Conservation (phyloP, 495 filamentous ascomycete species). For the Corynascus novoguineensis region DNA sequence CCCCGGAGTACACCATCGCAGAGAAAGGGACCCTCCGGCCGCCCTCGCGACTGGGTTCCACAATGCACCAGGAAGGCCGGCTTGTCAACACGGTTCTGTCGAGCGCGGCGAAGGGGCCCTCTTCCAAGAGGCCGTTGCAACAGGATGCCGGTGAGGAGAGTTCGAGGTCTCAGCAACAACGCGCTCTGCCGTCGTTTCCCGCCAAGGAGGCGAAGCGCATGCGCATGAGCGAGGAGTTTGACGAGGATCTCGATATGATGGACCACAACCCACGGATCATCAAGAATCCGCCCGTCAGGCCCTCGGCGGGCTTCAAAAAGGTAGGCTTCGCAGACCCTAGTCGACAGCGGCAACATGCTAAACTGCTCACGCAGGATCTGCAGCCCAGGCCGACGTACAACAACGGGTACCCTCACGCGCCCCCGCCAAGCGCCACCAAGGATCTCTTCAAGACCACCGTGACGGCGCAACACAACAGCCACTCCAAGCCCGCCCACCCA, state of each 20-base stretch:
- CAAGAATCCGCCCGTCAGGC: conserved; percentile 77
- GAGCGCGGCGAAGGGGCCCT: conserved; percentile 38
- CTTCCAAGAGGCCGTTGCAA: conserved; percentile 47
- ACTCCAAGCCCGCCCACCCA: conserved; percentile 58
- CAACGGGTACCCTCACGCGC: conserved; percentile 56
- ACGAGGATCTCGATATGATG: conserved; percentile 39
- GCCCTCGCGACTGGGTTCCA: conserved; percentile 39
- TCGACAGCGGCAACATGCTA: conserved; percentile 14
- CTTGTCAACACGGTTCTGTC: conserved; percentile 41
- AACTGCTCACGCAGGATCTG: conserved; percentile 45
- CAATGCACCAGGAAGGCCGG: conserved; percentile 40
- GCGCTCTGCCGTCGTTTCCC: conserved; percentile 42
- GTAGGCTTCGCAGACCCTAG: conserved; percentile 38
- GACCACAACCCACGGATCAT: conserved; percentile 42
- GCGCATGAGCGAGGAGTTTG: conserved; percentile 53
- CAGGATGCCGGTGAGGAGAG: conserved; percentile 48
- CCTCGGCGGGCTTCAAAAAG: conserved; percentile 70
- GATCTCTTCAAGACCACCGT: conserved; percentile 46
- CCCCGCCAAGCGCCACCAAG: conserved; percentile 36
- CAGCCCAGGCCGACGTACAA: conserved; percentile 58
- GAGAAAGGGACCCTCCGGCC: conserved; percentile 32
- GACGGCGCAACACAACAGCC: conserved; percentile 49
- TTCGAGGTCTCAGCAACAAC: conserved; percentile 31
- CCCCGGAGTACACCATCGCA: conserved; percentile 37
- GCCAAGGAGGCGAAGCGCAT: conserved; percentile 53